Percentiles rank a stretch among this genome's conserved stretches.
These are phyloP conservation scores for Dendrobium nobile DNA, from an alignment of 106 monocot species.

Conservation along the genomic window DNA sequence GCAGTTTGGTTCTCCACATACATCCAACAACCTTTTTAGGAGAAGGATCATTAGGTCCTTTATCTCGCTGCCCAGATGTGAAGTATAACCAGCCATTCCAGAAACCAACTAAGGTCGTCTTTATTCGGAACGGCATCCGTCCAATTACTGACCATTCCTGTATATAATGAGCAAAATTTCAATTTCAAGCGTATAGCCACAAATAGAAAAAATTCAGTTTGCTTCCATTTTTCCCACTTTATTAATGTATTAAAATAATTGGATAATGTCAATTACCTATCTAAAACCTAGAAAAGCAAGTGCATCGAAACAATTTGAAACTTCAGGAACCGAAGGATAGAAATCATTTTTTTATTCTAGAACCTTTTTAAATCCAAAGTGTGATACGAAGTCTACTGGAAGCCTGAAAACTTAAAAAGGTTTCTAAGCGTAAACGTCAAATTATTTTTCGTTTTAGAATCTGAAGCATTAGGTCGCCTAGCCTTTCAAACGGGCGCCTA, in stretches of 20 bases:
- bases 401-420: no score
- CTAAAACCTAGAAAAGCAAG: no score
- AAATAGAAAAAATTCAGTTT: background rate
- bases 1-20: conserved; percentile 45
- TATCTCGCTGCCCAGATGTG: conserved; percentile 59
- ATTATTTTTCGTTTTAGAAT: no score
- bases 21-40: conserved; percentile 57
- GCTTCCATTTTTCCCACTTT: background rate
- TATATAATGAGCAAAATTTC: background rate
- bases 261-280: no score
- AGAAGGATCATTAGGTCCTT: conserved; percentile 40
- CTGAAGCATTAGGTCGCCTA: no score
- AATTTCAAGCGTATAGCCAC: background rate
- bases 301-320: no score
- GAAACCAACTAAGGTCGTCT: conserved; percentile 79
- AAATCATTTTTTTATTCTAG: no score
- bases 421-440: no score
- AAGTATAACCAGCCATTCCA: conserved; percentile 90
- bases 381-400: no score
- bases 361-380: no score
- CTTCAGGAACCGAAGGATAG: no score
- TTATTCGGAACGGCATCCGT: conserved; percentile 80
- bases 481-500: background rate
- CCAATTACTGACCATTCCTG: conserved; percentile 96
- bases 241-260: background rate